A percentile compares a stretch with the other conserved stretches of the same genome.
These are phyloP conservation scores for Colletotrichum magnum DNA, from an alignment of 2,329 filamentous ascomycete genomes.

Conservation along the genomic window DNA sequence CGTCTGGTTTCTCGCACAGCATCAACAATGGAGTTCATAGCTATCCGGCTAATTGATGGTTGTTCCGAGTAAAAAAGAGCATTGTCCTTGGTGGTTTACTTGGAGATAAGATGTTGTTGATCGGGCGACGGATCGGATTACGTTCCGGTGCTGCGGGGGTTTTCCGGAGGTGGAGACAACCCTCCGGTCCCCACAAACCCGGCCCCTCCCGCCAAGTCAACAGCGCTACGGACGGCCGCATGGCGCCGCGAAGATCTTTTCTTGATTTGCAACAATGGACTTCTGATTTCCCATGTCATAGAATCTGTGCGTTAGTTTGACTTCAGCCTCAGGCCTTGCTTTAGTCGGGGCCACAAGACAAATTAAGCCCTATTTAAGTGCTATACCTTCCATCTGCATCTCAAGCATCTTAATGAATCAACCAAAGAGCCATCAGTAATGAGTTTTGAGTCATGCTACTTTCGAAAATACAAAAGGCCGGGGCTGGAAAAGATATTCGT, in stretches of 20 bases:
- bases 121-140: neutral
- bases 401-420: too few relatives aligned
- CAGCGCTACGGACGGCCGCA: constrained; percentile 26
- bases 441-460: neutral
- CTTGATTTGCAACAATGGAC: constrained; percentile 15
- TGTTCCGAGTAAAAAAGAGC: too few relatives aligned
- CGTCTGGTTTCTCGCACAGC: too few relatives aligned
- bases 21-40: neutral
- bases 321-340: too few relatives aligned
- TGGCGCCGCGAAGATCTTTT: constrained; percentile 25
- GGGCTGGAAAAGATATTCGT: constrained; percentile 14
- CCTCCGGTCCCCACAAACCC: constrained; percentile 16
- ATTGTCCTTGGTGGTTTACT: neutral
- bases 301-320: neutral
- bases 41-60: neutral
- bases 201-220: constrained; percentile 21
- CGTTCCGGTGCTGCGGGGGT: neutral
- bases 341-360: too few relatives aligned
- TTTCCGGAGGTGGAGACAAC: constrained; percentile 15
- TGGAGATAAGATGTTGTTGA: neutral
- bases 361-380: too few relatives aligned
- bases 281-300: constrained; percentile 12
- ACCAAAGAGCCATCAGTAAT: too few relatives aligned
- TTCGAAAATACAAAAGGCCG: neutral
- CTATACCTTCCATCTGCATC: too few relatives aligned